phyloP scores from a whole-genome alignment of 164 flowering plant genomes.

The Piper longum region DNA sequence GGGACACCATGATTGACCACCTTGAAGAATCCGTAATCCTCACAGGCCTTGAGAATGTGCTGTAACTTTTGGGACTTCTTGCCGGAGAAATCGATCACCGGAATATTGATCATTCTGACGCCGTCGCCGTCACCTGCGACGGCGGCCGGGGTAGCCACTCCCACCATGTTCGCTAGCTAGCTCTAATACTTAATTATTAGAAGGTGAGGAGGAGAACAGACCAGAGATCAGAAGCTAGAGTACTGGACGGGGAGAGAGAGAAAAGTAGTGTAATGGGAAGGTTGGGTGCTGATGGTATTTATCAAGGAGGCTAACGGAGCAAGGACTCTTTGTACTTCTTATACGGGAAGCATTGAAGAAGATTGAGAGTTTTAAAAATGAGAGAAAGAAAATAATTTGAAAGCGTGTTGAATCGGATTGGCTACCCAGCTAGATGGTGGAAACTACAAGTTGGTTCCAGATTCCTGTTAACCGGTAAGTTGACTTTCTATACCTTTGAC shows the following conservation, averaged over 20 bases:
- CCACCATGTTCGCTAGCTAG: slow-evolving; percentile 6
- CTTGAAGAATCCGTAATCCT: slow-evolving; percentile 17
- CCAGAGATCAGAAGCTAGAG: neutral
- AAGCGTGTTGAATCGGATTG: slow-evolving; percentile 7
- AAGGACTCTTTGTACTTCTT: neutral
- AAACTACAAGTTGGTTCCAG: slow-evolving; percentile 8
- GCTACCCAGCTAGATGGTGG: neutral
- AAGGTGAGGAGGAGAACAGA: neutral
- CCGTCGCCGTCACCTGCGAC: neutral
- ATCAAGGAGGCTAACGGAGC: neutral
- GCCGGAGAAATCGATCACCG: slow-evolving; percentile 10
- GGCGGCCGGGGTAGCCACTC: slow-evolving; percentile 9
- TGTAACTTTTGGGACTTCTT: slow-evolving; percentile 6
- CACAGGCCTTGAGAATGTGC: slow-evolving; percentile 12
- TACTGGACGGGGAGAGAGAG: neutral
- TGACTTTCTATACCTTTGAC: slow-evolving; percentile 5
- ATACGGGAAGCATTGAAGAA: neutral
- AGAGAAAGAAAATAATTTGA: neutral
- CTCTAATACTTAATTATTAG: neutral
- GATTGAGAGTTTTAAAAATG: neutral
- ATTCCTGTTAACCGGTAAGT: slow-evolving; percentile 3
- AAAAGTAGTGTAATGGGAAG: neutral
- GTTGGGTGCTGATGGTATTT: neutral
- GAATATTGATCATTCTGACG: neutral
- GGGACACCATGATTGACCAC: slow-evolving; percentile 13